phyloP scores from a whole-genome alignment of 2,329 filamentous ascomycete genomes.

The Arthrobotrys sinensis region DNA sequence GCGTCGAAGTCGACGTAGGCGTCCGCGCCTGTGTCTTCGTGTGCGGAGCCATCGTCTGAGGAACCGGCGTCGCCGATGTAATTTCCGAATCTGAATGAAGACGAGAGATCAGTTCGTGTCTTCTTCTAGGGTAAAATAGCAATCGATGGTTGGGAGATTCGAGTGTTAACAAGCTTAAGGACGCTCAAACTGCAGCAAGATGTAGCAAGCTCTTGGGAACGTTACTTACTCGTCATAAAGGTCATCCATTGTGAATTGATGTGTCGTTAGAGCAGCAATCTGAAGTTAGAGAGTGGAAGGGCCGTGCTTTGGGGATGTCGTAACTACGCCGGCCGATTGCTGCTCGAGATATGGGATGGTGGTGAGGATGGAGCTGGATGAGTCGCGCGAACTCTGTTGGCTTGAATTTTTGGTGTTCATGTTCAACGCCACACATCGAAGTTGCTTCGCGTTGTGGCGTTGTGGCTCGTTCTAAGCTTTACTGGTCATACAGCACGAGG shows the following conservation, averaged over 20 bases:
- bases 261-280: conserved; percentile 8
- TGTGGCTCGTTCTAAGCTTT: background rate
- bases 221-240: conserved; percentile 88
- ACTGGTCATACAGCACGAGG: too few species aligned
- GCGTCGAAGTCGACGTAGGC: conserved; percentile 77
- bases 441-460: conserved; percentile 37
- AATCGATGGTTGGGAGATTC: conserved; percentile 1
- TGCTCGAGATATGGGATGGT: conserved; percentile 26
- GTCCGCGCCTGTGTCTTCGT: conserved; percentile 81
- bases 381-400: conserved; percentile 59
- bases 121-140: conserved; percentile 4
- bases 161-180: conserved; percentile 25
- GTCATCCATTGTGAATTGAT: conserved; percentile 81
- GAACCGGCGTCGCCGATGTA: conserved; percentile 93
- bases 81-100: conserved; percentile 86
- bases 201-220: conserved; percentile 1
- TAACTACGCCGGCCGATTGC: conserved; percentile 19
- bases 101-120: conserved; percentile 45
- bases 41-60: conserved; percentile 82
- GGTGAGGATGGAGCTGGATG: conserved; percentile 49
- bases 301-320: conserved; percentile 7
- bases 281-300: background rate
- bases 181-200: background rate
- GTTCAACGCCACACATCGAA: conserved; percentile 47
- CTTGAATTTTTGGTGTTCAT: conserved; percentile 59